Percentiles rank a stretch among this genome's conserved stretches.
Conservation (phyloP, 176 grass and related monocot genomes). For the Melocanna baccifera region DNA sequence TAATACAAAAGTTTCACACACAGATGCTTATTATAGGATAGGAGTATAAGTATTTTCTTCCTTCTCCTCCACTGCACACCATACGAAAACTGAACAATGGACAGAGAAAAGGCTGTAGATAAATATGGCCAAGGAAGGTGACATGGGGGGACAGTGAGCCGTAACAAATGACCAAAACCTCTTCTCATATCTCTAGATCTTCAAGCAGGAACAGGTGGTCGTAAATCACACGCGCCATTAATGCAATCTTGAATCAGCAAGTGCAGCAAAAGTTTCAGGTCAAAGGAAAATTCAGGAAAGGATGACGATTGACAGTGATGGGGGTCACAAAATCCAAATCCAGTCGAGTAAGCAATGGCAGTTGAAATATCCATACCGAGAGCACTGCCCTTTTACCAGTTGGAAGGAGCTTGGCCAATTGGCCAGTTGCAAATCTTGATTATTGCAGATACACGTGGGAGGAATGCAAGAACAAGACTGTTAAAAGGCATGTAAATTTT, state of each 20-base stretch:
- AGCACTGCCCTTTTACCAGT: slow-evolving; percentile 37
- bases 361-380: slow-evolving; percentile 28
- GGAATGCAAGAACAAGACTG: slow-evolving; percentile 33
- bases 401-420: slow-evolving; percentile 24
- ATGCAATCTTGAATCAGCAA: slow-evolving; percentile 37
- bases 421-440: slow-evolving; percentile 32
- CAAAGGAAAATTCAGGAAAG: slow-evolving; percentile 43
- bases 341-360: slow-evolving; percentile 4
- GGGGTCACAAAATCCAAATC: slow-evolving; percentile 16
- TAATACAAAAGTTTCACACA: slow-evolving; percentile 18
- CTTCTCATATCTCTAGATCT: slow-evolving; percentile 7
- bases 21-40: slow-evolving; percentile 5
- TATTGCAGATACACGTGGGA: slow-evolving; percentile 19
- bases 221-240: slow-evolving; percentile 38
- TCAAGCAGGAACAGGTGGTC: slow-evolving; percentile 24
- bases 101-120: slow-evolving; percentile 5
- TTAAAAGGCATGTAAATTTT: neutral
- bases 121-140: slow-evolving; percentile 4
- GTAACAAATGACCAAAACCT: slow-evolving; percentile 36
- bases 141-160: slow-evolving; percentile 38
- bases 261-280: slow-evolving; percentile 33
- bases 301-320: slow-evolving; percentile 27
- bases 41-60: neutral
- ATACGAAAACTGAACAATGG: slow-evolving; percentile 16
- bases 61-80: slow-evolving; percentile 20